Evolutionary conservation across 345 rosid genomes (phyloP).

Genomic region (Psidium friedrichsthalianum): DNA sequence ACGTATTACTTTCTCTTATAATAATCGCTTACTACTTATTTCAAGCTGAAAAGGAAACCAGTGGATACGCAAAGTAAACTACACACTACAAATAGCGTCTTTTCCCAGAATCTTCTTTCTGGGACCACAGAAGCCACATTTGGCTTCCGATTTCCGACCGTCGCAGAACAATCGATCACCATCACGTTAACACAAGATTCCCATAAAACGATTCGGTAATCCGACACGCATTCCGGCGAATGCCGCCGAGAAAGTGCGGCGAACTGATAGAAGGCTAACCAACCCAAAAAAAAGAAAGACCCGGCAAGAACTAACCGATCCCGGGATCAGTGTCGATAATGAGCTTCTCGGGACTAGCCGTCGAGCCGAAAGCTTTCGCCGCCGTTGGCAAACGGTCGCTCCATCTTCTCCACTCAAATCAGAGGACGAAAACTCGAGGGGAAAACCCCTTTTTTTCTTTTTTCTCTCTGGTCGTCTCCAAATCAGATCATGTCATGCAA

Average conservation of each 20-base stretch:
- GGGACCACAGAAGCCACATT: neutral
- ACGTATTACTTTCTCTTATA: neutral
- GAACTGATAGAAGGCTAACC: neutral
- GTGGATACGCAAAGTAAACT: neutral
- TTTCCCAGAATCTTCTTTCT: neutral
- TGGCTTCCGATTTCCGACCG: neutral
- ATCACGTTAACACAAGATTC: neutral
- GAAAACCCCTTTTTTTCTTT: too few species aligned
- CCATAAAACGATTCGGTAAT: neutral
- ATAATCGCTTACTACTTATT: neutral
- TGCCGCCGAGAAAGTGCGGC: neutral
- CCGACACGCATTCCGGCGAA: neutral
- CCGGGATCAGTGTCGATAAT: constrained; percentile 98
- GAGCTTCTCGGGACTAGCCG: constrained; percentile 42
- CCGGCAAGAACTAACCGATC: constrained; percentile 47
- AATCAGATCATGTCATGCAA: too few species aligned
- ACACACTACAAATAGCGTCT: neutral
- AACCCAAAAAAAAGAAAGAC: neutral
- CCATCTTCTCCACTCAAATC: neutral
- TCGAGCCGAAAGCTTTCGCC: constrained; percentile 10
- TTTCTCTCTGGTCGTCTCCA: neutral
- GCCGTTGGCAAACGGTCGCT: constrained; percentile 1
- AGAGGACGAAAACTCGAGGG: neutral
- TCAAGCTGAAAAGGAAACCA: neutral
- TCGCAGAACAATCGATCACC: neutral